Evolutionary conservation across 495 filamentous ascomycete genomes (phyloP).

Genomic region (Halenospora varia): DNA sequence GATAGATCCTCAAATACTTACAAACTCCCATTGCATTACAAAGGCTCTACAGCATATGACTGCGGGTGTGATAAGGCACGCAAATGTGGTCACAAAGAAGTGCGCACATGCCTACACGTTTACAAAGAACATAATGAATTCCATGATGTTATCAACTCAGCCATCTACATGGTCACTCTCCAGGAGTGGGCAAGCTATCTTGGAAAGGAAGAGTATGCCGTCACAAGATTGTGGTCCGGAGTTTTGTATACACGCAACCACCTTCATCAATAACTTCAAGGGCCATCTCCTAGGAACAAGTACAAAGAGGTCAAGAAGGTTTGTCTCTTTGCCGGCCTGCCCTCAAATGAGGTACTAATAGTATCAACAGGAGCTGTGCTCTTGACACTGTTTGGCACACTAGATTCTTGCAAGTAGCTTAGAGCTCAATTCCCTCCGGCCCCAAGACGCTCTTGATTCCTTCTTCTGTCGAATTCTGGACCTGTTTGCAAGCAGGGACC

Average conservation of each 20-base stretch:
- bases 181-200: neutral
- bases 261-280: neutral
- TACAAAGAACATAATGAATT: neutral
- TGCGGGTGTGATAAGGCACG: too few species aligned
- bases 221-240: neutral
- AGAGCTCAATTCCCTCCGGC: neutral
- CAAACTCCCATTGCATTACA: too few species aligned
- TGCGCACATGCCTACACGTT: too few species aligned
- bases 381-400: neutral
- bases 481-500: neutral
- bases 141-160: neutral
- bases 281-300: neutral
- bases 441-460: neutral
- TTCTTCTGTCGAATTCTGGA: neutral
- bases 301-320: neutral
- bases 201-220: neutral
- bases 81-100: too few species aligned
- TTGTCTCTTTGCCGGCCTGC: neutral
- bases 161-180: neutral
- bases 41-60: too few species aligned
- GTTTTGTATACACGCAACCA: neutral
- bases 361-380: neutral
- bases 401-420: neutral
- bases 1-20: too few species aligned
- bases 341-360: neutral